These are phyloP conservation scores for Trichoderma koningiopsis DNA, from an alignment of 2,329 filamentous ascomycete genomes.

Conservation along the genomic window DNA sequence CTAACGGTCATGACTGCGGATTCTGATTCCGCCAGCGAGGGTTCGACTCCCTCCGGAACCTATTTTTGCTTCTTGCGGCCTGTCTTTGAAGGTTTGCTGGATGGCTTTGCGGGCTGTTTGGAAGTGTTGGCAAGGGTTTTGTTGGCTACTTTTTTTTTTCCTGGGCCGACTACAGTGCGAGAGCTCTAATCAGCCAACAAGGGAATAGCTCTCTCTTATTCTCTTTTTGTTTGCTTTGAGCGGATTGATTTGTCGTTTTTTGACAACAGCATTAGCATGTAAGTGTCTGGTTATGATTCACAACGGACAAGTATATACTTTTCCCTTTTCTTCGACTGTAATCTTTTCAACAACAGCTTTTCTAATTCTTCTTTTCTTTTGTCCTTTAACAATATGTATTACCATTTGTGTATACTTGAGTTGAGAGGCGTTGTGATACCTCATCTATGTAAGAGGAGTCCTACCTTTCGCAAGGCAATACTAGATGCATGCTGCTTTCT, in stretches of 20 bases:
- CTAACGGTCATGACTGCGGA: conserved; percentile 29
- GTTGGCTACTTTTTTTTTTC: neutral
- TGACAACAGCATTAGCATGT: neutral
- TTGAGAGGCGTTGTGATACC: neutral
- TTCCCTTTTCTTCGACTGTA: neutral
- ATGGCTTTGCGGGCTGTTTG: neutral
- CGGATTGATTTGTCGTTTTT: neutral
- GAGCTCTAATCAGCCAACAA: neutral
- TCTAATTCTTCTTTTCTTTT: neutral
- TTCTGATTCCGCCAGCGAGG: conserved; percentile 29
- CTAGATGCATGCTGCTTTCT: neutral
- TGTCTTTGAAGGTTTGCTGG: neutral
- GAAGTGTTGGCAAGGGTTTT: neutral
- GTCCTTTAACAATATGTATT: neutral
- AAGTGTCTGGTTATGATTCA: neutral
- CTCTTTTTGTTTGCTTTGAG: neutral
- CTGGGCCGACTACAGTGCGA: neutral
- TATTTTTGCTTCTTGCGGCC: neutral
- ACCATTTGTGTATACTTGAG: neutral
- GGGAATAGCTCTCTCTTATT: too few relatives aligned
- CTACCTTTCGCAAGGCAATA: neutral
- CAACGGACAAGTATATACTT: neutral
- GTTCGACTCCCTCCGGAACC: conserved; percentile 27
- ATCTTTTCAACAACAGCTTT: neutral
- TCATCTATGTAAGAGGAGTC: neutral